These are phyloP conservation scores for Botrytis sinoallii DNA, from an alignment of 2,329 filamentous ascomycete genomes.

Conservation along the genomic window DNA sequence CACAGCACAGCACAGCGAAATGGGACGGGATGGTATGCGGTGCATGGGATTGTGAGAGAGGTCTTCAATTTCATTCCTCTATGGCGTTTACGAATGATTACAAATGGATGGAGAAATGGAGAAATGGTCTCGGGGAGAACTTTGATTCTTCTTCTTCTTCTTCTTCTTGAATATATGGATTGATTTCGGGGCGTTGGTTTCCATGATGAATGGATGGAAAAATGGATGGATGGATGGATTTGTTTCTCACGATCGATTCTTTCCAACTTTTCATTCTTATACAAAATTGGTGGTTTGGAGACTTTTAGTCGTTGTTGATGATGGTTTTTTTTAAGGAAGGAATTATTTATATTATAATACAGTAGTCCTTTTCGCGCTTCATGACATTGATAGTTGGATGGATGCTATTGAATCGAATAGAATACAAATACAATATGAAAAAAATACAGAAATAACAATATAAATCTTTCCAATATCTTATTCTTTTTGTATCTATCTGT, in stretches of 20 bases:
- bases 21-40: neutral
- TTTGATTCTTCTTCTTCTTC: neutral
- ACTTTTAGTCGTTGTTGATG: neutral
- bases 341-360: neutral
- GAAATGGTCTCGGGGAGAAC: neutral
- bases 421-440: too few relatives aligned
- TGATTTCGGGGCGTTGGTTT: neutral
- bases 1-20: neutral
- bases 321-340: neutral
- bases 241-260: neutral
- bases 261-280: neutral
- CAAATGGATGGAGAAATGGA: neutral
- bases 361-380: neutral
- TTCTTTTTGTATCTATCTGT: too few relatives aligned
- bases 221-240: neutral
- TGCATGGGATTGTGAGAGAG: constrained; percentile 21
- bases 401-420: neutral
- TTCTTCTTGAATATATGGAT: neutral
- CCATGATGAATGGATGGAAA: neutral
- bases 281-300: neutral
- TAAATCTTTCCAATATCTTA: too few relatives aligned
- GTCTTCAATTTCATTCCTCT: constrained; percentile 9
- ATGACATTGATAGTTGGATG: neutral
- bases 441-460: too few relatives aligned
- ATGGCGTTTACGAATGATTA: constrained; percentile 8